These are phyloP conservation scores for Thraustochytrium sp. DNA, from an alignment of 352 stramenopile genomes.

Conservation along the genomic window DNA sequence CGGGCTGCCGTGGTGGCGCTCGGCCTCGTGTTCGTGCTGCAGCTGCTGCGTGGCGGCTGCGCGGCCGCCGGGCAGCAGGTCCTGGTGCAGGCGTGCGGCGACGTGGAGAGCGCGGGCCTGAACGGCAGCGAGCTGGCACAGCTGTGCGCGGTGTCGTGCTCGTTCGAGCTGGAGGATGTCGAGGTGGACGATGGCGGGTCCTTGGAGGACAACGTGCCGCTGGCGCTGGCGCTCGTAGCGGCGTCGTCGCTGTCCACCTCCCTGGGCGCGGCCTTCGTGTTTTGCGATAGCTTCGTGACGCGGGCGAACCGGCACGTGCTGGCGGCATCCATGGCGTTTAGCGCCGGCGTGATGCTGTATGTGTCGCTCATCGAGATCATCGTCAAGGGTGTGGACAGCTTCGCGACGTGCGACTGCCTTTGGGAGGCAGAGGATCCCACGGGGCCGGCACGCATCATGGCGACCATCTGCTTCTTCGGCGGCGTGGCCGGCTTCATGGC, in stretches of 20 bases:
- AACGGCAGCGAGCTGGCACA: too few relatives aligned
- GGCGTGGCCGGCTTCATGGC: conserved; percentile 44
- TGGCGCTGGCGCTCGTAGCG: conserved; percentile 61
- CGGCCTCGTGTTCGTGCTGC: too few relatives aligned
- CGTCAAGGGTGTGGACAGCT: conserved; percentile 46
- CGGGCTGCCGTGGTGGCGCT: too few relatives aligned
- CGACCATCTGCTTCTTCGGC: conserved; percentile 46
- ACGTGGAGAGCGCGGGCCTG: too few relatives aligned
- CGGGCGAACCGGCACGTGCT: conserved; percentile 59
- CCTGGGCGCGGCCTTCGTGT: conserved; percentile 64
- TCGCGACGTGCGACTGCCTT: conserved; percentile 26
- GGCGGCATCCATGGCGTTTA: conserved; percentile 62
- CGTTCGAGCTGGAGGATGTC: too few relatives aligned
- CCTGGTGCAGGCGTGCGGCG: too few relatives aligned
- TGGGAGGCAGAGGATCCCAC: conserved; percentile 10
- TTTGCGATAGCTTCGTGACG: conserved; percentile 61
- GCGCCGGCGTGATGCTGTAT: conserved; percentile 67
- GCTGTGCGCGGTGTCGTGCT: too few relatives aligned
- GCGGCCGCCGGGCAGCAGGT: too few relatives aligned
- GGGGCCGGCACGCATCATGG: conserved; percentile 18
- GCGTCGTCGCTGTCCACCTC: conserved; percentile 60
- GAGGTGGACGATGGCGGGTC: not conserved
- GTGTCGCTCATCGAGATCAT: conserved; percentile 69
- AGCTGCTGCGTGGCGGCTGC: too few relatives aligned
- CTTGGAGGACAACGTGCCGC: conserved; percentile 33